Evolutionary conservation across 2,329 filamentous ascomycete species (phyloP), one percentile per base, ranked within the genome.

Genomic region (Pseudonectria buxi): DNA sequence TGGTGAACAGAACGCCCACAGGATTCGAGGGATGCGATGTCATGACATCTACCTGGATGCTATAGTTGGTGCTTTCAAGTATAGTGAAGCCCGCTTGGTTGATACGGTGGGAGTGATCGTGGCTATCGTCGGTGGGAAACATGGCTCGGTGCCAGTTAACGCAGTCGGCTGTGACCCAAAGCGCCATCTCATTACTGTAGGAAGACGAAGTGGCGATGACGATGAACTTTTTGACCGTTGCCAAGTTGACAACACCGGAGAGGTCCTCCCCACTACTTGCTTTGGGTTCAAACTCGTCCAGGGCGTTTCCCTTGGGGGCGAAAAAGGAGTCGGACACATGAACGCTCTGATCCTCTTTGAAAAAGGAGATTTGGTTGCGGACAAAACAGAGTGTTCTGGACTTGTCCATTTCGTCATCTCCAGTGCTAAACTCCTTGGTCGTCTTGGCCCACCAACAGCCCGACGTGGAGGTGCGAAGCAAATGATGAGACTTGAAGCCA

Each of bases 61-160:
- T 95, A 68, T 98, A 95, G 56, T 95, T 90, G 28, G 92, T 96
- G 53, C 89, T 92, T 63, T 96, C 90, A 27, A 98, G 72, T 31
- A 98, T 76, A 0, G 92, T 98, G 61, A 95, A 98, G 3, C 86
- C 86, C 56, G 90, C 78, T 57, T 95, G 83, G 43, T 87, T 74
- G 51, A 89, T 63, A 32, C 55, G 59, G 40, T 68, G 65, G 28
- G 72, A 86, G 59, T 95, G 88, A 41, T 86, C 82, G 43, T 68
- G 64, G 29, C 67, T 83, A 58, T 94, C 87, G 43, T 85, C 81
- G 29, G 79, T 78, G 7, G 81, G 83, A 60, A 98, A 96, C 55
- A 94, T 78, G 40, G 90, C 90, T 35, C 88, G 81, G 58, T 96
- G 88, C 92, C 92, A 98, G 36, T 74, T 80, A 33, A 78, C 69